Evolutionary conservation across 495 filamentous ascomycete genomes (phyloP).

Genomic region (Penicillium bovifimosum): DNA sequence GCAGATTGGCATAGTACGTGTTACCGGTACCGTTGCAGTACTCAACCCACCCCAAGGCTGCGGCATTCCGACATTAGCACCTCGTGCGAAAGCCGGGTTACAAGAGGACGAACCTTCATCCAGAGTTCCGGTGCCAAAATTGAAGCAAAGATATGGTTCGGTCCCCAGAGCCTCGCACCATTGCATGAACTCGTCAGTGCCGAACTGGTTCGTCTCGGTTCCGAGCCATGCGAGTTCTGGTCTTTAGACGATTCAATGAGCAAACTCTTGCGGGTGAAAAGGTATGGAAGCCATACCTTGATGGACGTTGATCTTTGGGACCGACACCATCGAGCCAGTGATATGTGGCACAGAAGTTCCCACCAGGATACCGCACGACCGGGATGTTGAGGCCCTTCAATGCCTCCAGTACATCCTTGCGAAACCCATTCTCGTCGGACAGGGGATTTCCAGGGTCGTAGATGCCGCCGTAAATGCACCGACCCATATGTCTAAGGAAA

Average conservation of each 20-base stretch:
- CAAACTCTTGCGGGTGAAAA: not conserved
- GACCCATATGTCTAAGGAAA: constrained; percentile 63
- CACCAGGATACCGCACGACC: constrained; percentile 72
- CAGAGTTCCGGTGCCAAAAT: constrained; percentile 68
- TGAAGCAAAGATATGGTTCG: constrained; percentile 70
- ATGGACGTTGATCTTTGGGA: constrained; percentile 59
- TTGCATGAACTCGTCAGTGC: constrained; percentile 77
- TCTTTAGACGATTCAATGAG: constrained; percentile 24
- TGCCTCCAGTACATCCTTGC: constrained; percentile 66
- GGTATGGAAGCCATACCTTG: constrained; percentile 28
- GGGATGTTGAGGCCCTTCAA: constrained; percentile 66
- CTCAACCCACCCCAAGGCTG: constrained; percentile 69
- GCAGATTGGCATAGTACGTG: constrained; percentile 73
- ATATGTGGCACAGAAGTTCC: constrained; percentile 77
- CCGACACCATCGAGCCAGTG: constrained; percentile 79
- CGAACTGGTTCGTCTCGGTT: constrained; percentile 69
- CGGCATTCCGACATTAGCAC: not conserved
- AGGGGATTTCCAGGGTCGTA: constrained; percentile 67
- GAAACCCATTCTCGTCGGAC: constrained; percentile 69
- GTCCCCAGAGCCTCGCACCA: constrained; percentile 66
- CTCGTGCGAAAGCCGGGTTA: not conserved
- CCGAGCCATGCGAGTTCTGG: constrained; percentile 74
- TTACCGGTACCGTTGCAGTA: constrained; percentile 71
- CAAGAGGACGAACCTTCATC: constrained; percentile 52
- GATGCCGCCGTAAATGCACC: constrained; percentile 81